These are phyloP conservation scores for Graphilbum fragrans DNA, from an alignment of 2,329 filamentous ascomycete genomes.

Conservation along the genomic window DNA sequence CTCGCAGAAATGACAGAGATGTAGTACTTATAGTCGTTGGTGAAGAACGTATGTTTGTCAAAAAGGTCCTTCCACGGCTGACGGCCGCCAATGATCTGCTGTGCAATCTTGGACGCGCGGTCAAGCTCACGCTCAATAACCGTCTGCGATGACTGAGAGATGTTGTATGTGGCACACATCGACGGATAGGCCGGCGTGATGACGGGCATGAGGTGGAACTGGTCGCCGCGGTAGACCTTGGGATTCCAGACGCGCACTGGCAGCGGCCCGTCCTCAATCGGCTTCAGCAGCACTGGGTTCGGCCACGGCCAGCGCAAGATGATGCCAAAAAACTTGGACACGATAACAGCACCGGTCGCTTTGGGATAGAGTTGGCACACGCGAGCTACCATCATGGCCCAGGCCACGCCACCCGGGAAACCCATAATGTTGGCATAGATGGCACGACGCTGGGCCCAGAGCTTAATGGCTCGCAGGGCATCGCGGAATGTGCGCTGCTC, in stretches of 20 bases:
- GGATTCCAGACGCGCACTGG: constrained; percentile 92
- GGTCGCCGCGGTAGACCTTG: constrained; percentile 71
- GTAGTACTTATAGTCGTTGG: constrained; percentile 87
- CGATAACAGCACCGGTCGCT: constrained; percentile 76
- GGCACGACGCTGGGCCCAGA: constrained; percentile 87
- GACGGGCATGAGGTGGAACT: constrained; percentile 88
- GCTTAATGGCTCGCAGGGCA: constrained; percentile 82
- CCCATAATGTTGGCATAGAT: constrained; percentile 96
- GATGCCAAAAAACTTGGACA: constrained; percentile 89
- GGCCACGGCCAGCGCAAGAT: constrained; percentile 92
- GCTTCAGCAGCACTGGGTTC: constrained; percentile 79
- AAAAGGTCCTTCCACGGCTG: constrained; percentile 81
- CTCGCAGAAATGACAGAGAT: constrained; percentile 77
- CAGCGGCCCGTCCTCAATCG: constrained; percentile 69
- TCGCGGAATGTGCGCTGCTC: constrained; percentile 82
- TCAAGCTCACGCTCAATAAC: constrained; percentile 76
- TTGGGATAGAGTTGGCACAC: constrained; percentile 95
- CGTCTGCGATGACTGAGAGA: constrained; percentile 72
- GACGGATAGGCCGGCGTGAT: constrained; percentile 96
- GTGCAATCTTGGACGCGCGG: constrained; percentile 64
- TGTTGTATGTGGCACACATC: constrained; percentile 95
- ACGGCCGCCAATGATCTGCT: constrained; percentile 66
- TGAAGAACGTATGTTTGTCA: constrained; percentile 85
- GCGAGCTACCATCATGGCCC: constrained; percentile 93
- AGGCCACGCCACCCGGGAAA: constrained; percentile 92